phyloP scores from a whole-genome alignment of 306 rosid species.

The Morella rubra region DNA sequence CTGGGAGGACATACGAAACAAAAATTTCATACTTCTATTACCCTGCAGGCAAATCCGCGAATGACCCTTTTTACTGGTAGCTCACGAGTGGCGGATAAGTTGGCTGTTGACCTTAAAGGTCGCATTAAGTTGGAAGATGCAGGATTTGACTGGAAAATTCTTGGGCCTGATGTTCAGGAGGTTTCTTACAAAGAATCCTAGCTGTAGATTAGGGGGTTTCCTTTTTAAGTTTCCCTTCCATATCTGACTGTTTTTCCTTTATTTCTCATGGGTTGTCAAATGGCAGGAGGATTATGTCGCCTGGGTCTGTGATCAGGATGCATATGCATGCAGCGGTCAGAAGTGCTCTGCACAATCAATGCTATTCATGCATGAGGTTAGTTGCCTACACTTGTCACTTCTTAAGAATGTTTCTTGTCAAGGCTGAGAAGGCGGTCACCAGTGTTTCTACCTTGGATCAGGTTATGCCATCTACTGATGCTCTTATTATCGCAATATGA shows the following conservation, averaged over 20 bases:
- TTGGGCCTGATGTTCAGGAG: slow-evolving; percentile 97
- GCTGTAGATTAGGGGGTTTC: slow-evolving; percentile 8
- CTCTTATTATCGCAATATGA: background rate
- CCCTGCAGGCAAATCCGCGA: slow-evolving; percentile 69
- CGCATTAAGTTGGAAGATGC: slow-evolving; percentile 95
- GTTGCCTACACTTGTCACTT: slow-evolving; percentile 27
- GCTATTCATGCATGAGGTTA: slow-evolving; percentile 90
- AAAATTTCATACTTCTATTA: slow-evolving; percentile 20
- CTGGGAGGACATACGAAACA: slow-evolving; percentile 8
- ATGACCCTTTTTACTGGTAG: slow-evolving; percentile 99
- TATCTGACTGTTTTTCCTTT: slow-evolving; percentile 15
- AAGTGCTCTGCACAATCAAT: slow-evolving; percentile 96
- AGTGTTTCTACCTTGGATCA: background rate
- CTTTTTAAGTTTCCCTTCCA: no score
- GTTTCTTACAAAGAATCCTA: slow-evolving; percentile 37
- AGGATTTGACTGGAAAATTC: slow-evolving; percentile 96
- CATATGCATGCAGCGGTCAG: slow-evolving; percentile 97
- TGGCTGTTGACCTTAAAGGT: slow-evolving; percentile 79
- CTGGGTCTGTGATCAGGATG: slow-evolving; percentile 99
- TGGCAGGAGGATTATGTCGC: slow-evolving; percentile 83
- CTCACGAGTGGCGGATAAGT: slow-evolving; percentile 96
- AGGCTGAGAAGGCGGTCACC: slow-evolving; percentile 6
- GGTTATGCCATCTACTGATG: background rate
- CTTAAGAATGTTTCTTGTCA: background rate
- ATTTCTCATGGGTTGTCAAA: slow-evolving; percentile 26